Evolutionary conservation across 768 basidiomycete species (phyloP).

Genomic region (Termitomyces sp.): DNA sequence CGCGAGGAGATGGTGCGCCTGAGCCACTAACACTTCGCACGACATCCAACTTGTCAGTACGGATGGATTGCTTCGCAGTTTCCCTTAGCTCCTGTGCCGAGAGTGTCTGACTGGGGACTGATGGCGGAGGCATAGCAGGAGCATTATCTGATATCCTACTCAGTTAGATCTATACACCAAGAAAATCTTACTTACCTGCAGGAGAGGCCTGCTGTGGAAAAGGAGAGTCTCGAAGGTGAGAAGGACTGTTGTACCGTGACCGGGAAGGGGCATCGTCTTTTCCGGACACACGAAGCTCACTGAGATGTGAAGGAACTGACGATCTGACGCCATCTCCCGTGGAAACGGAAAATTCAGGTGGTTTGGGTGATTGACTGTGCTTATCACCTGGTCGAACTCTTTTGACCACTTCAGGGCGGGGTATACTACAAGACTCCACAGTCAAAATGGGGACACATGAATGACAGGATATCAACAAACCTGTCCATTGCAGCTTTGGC

Average conservation of each 20-base stretch:
- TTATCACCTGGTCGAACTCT: constrained; percentile 42
- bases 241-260: constrained; percentile 25
- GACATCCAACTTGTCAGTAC: constrained; percentile 41
- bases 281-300: constrained; percentile 15
- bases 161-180: constrained; percentile 36
- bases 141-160: constrained; percentile 31
- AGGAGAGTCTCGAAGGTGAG: constrained; percentile 15
- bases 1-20: constrained; percentile 52
- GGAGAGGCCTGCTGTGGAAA: constrained; percentile 13
- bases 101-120: constrained; percentile 69
- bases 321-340: constrained; percentile 12
- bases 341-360: constrained; percentile 12
- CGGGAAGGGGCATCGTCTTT: constrained; percentile 18
- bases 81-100: constrained; percentile 79
- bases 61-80: constrained; percentile 68
- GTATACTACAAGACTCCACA: constrained; percentile 43
- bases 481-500: constrained; percentile 66
- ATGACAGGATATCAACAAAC: constrained; percentile 28
- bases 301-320: constrained; percentile 13
- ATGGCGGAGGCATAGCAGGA: constrained; percentile 74
- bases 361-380: constrained; percentile 29
- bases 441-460: background rate
- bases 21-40: constrained; percentile 46
- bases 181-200: constrained; percentile 24
- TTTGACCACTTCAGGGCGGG: constrained; percentile 76